A percentile compares a stretch with the other conserved stretches of the same genome.
phyloP scores from a whole-genome alignment of 768 basidiomycete species.

The Cystobasidiopsis lactophilus region DNA sequence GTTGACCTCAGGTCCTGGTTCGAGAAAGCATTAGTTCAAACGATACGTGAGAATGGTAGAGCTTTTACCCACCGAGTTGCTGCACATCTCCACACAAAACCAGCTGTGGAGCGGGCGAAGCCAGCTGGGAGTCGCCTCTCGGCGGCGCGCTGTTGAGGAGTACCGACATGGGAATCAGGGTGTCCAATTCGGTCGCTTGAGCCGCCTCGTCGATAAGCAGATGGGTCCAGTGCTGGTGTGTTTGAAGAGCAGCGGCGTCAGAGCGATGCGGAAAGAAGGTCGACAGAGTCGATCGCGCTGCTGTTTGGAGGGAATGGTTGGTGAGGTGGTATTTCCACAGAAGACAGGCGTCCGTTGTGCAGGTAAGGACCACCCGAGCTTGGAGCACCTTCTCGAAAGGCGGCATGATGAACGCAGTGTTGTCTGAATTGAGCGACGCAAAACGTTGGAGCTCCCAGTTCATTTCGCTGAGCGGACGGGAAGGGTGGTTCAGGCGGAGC shows the following conservation, averaged over 20 bases:
- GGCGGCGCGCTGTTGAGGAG: conserved; percentile 14
- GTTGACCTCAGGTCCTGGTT: conserved; percentile 18
- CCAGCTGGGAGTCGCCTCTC: too few relatives aligned
- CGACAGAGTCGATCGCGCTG: neutral
- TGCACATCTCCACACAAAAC: conserved; percentile 23
- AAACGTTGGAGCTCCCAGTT: conserved; percentile 15
- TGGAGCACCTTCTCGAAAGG: conserved; percentile 13
- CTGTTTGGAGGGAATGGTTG: conserved; percentile 6
- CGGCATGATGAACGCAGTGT: conserved; percentile 12
- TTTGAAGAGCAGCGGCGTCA: neutral
- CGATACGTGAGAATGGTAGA: neutral
- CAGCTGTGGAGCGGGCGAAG: conserved; percentile 8
- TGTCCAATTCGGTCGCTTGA: conserved; percentile 24
- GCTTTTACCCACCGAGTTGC: conserved; percentile 19
- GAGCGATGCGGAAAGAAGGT: neutral
- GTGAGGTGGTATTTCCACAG: conserved; percentile 19
- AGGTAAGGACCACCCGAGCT: conserved; percentile 21
- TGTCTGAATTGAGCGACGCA: conserved; percentile 16
- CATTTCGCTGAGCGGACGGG: conserved; percentile 25
- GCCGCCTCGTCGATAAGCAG: conserved; percentile 26
- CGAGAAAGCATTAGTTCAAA: neutral
- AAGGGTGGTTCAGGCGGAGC: conserved; percentile 22
- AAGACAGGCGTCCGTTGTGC: conserved; percentile 21
- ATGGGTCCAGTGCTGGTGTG: conserved; percentile 23
- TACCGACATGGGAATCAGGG: conserved; percentile 21